Percentiles rank a stretch among this genome's conserved stretches.
phyloP scores from a whole-genome alignment of 768 basidiomycete genomes.

The Phanerochaete sordida region DNA sequence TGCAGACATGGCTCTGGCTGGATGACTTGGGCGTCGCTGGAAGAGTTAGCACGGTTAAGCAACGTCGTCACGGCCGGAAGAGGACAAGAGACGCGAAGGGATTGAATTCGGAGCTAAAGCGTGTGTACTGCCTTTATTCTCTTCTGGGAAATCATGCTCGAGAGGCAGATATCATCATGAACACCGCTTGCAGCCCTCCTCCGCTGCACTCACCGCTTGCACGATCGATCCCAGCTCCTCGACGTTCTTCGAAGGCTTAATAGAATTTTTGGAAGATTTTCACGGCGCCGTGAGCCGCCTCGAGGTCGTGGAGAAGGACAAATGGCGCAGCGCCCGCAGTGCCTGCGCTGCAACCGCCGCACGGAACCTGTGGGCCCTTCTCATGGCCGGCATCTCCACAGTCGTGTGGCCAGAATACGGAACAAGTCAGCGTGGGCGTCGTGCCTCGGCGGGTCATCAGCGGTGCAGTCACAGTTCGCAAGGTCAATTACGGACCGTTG shows the following conservation, averaged over 20 bases:
- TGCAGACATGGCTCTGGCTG: constrained; percentile 3
- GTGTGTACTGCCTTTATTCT: constrained; percentile 26
- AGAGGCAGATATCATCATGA: constrained; percentile 1
- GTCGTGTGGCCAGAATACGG: neutral
- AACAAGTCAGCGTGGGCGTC: neutral
- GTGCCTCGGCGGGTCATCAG: constrained; percentile 4
- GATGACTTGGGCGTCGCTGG: neutral
- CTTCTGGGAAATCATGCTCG: constrained; percentile 19
- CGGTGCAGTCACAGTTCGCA: neutral
- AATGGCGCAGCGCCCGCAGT: neutral
- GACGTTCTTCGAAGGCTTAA: neutral
- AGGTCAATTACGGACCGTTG: neutral
- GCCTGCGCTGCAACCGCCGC: neutral
- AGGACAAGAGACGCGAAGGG: constrained; percentile 13
- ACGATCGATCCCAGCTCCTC: neutral
- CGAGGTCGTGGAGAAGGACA: neutral
- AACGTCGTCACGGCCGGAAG: constrained; percentile 6
- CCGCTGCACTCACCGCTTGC: constrained; percentile 4
- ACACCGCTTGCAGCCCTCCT: neutral
- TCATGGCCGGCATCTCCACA: constrained; percentile 1
- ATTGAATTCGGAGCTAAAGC: constrained; percentile 21
- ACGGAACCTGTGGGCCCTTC: neutral
- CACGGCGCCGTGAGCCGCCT: neutral
- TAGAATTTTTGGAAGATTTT: neutral
- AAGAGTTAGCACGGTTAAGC: neutral